Evolutionary conservation across 257 asterid species (phyloP).

Genomic region (Forsythia viridissima): DNA sequence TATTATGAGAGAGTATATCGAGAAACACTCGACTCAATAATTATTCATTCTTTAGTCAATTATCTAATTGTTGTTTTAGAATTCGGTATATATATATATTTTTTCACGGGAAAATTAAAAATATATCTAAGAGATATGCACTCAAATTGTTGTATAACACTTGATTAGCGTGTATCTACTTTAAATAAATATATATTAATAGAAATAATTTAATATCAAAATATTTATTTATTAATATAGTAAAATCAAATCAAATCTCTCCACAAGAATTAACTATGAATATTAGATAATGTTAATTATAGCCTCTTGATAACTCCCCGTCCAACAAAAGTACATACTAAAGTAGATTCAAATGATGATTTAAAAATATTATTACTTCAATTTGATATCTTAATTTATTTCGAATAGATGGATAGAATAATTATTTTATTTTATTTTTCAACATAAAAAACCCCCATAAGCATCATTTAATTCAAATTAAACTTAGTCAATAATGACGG

Average conservation of each 20-base stretch:
- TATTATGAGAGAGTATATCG: no score
- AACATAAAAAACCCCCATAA: no score
- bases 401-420: background rate
- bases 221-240: no score
- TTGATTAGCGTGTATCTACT: background rate
- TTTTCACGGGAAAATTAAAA: no score
- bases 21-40: no score
- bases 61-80: no score
- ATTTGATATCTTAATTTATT: no score
- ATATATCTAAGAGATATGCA: background rate
- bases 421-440: background rate
- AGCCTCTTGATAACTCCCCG: background rate
- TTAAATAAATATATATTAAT: background rate
- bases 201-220: background rate
- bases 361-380: no score
- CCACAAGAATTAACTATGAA: background rate
- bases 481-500: background rate
- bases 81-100: no score
- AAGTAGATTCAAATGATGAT: background rate
- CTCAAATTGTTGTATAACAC: background rate
- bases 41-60: no score
- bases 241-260: background rate
- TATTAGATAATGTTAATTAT: background rate
- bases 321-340: no score
- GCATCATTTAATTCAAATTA: background rate